Evolutionary conservation across 352 stramenopile species (phyloP).

Genomic region (Phytophthora vignae): DNA sequence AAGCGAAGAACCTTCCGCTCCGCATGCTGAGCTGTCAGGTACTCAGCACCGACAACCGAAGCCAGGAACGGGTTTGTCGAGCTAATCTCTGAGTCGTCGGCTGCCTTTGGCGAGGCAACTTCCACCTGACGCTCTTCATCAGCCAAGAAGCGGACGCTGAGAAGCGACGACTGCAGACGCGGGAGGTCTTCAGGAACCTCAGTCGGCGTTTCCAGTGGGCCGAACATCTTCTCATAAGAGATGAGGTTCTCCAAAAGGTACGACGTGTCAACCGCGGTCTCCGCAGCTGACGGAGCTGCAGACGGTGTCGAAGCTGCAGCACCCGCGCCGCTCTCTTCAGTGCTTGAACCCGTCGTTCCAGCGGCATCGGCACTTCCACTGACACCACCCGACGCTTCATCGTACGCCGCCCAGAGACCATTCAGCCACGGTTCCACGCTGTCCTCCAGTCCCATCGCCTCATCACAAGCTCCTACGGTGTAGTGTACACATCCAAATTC

Average conservation of each 20-base stretch:
- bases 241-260: slow-evolving; percentile 57
- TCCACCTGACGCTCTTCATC: slow-evolving; percentile 22
- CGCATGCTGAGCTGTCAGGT: slow-evolving; percentile 54
- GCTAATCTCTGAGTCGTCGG: slow-evolving; percentile 44
- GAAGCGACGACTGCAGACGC: slow-evolving; percentile 61
- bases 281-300: not conserved
- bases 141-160: slow-evolving; percentile 52
- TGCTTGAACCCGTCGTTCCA: slow-evolving; percentile 35
- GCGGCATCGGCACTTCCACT: not conserved
- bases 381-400: slow-evolving; percentile 38
- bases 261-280: slow-evolving; percentile 1
- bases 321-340: slow-evolving; percentile 14
- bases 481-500: slow-evolving; percentile 10
- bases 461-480: slow-evolving; percentile 84
- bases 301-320: not conserved
- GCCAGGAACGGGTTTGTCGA: slow-evolving; percentile 61
- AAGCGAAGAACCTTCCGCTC: slow-evolving; percentile 70
- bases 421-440: slow-evolving; percentile 94
- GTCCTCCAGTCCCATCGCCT: slow-evolving; percentile 94
- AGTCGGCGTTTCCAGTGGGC: slow-evolving; percentile 38
- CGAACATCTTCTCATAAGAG: slow-evolving; percentile 74
- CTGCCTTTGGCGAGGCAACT: not conserved
- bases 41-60: slow-evolving; percentile 49
- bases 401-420: slow-evolving; percentile 61
- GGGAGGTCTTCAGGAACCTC: slow-evolving; percentile 59